Percentiles rank a stretch among this genome's conserved stretches.
These are phyloP conservation scores for Puccinia novopanici DNA, from an alignment of 1,284 basidiomycete genomes.

Conservation along the genomic window DNA sequence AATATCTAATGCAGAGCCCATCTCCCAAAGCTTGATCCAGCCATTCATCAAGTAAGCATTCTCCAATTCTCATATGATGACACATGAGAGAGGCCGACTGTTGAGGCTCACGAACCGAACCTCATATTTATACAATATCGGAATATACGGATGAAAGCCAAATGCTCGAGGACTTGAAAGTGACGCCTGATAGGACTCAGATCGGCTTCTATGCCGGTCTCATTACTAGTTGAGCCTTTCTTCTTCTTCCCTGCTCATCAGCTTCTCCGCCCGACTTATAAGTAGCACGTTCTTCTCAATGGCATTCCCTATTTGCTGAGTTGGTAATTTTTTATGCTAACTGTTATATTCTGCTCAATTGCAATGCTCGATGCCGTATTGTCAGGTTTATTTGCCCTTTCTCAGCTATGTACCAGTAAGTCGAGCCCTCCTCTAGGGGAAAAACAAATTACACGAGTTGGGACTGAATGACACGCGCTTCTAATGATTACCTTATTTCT, in stretches of 20 bases:
- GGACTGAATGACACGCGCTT: too few relatives aligned
- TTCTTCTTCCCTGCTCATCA: not conserved
- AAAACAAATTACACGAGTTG: too few relatives aligned
- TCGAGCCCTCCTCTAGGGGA: too few relatives aligned
- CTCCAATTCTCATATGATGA: too few relatives aligned
- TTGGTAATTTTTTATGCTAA: too few relatives aligned
- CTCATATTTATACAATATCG: too few relatives aligned
- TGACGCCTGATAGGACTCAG: slow-evolving; percentile 43
- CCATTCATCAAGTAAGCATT: slow-evolving; percentile 50
- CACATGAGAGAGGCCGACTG: too few relatives aligned
- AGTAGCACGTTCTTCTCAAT: not conserved
- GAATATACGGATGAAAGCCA: not conserved
- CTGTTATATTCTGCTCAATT: too few relatives aligned
- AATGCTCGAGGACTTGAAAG: slow-evolving; percentile 47
- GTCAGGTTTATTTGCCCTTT: slow-evolving; percentile 47
- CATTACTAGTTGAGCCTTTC: slow-evolving; percentile 41
- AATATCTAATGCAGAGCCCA: slow-evolving; percentile 38
- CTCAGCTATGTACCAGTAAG: slow-evolving; percentile 49
- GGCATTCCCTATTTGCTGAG: not conserved
- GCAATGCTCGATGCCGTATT: too few relatives aligned
- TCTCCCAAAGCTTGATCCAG: slow-evolving; percentile 39
- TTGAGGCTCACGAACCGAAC: too few relatives aligned
- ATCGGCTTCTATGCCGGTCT: slow-evolving; percentile 43
- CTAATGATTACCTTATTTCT: too few relatives aligned
- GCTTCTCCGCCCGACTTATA: not conserved